These are phyloP conservation scores for Boletellus ananas DNA, from an alignment of 768 basidiomycete species.

Conservation along the genomic window DNA sequence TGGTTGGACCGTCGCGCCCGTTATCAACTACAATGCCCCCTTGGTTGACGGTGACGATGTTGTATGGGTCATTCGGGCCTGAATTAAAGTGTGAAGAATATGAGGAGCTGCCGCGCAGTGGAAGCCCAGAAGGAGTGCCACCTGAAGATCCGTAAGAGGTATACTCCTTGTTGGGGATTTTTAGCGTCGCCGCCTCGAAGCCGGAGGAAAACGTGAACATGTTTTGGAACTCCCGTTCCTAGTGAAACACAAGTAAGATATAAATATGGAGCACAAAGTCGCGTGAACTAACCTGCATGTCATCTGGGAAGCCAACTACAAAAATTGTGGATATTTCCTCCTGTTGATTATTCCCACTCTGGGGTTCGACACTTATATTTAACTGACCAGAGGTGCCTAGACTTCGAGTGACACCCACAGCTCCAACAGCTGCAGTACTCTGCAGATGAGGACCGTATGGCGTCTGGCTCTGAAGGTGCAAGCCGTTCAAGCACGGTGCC, in stretches of 20 bases:
- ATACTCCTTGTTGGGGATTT: constrained; percentile 92
- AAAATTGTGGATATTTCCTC: constrained; percentile 98
- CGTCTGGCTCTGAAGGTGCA: constrained; percentile 66
- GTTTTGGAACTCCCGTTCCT: constrained; percentile 99
- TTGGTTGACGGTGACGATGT: constrained; percentile 77
- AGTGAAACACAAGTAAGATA: constrained; percentile 14
- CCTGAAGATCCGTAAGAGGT: constrained; percentile 61
- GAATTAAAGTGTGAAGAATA: constrained; percentile 35
- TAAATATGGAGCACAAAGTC: constrained; percentile 2
- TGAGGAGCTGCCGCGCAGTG: constrained; percentile 34
- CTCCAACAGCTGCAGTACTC: constrained; percentile 35
- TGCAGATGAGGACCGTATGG: constrained; percentile 70
- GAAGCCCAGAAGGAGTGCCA: constrained; percentile 34
- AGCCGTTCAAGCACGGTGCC: constrained; percentile 35
- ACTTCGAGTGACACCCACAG: constrained; percentile 22
- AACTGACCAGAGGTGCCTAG: constrained; percentile 29
- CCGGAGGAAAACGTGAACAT: constrained; percentile 97
- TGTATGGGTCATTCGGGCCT: constrained; percentile 78
- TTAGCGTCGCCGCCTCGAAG: constrained; percentile 96
- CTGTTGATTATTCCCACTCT: constrained; percentile 34
- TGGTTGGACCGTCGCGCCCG: constrained; percentile 66
- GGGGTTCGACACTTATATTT: constrained; percentile 22
- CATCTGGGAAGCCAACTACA: constrained; percentile 98
- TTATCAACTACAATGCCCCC: constrained; percentile 80
- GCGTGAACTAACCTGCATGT: constrained; percentile 78